Conservation (phyloP, 148 eudicot genomes). For the Hydrangea macrophylla region DNA sequence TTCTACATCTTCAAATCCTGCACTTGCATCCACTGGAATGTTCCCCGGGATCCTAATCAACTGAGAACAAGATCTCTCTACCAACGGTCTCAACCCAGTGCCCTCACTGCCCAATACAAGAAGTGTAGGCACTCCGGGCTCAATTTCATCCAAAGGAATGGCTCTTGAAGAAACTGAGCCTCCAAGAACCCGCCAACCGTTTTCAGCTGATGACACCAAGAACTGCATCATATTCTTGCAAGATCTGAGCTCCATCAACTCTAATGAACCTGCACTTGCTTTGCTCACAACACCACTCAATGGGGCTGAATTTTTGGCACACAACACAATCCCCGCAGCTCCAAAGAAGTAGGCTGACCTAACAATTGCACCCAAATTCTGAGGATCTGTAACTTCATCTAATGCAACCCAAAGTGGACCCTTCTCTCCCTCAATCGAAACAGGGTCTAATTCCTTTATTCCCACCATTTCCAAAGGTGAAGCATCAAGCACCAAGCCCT, state of each 20-base stretch:
- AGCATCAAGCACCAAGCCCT: conserved; percentile 90
- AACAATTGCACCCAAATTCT: conserved; percentile 91
- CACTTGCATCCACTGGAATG: conserved; percentile 42
- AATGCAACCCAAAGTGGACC: conserved; percentile 88
- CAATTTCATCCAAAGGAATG: conserved; percentile 58
- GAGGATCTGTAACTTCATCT: conserved; percentile 97
- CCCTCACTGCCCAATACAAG: conserved; percentile 99
- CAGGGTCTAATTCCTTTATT: conserved; percentile 64
- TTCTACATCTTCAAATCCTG: conserved; percentile 39
- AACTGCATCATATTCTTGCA: conserved; percentile 99
- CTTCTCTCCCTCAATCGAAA: conserved; percentile 40
- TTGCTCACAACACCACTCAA: conserved; percentile 96
- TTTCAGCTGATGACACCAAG: conserved; percentile 67
- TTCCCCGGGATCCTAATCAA: conserved; percentile 74
- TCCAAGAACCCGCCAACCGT: conserved; percentile 95
- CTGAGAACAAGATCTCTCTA: conserved; percentile 85
- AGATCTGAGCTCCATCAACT: conserved; percentile 77
- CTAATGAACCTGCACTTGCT: conserved; percentile 98
- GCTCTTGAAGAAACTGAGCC: conserved; percentile 82
- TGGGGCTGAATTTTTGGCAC: conserved; percentile 98
- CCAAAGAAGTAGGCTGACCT: conserved; percentile 94
- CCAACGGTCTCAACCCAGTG: conserved; percentile 94
- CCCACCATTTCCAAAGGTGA: conserved; percentile 88
- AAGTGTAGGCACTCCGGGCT: conserved; percentile 70
- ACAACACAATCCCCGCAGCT: conserved; percentile 77